Conservation (phyloP, 352 stramenopile species). For the Pythium aristosporum region DNA sequence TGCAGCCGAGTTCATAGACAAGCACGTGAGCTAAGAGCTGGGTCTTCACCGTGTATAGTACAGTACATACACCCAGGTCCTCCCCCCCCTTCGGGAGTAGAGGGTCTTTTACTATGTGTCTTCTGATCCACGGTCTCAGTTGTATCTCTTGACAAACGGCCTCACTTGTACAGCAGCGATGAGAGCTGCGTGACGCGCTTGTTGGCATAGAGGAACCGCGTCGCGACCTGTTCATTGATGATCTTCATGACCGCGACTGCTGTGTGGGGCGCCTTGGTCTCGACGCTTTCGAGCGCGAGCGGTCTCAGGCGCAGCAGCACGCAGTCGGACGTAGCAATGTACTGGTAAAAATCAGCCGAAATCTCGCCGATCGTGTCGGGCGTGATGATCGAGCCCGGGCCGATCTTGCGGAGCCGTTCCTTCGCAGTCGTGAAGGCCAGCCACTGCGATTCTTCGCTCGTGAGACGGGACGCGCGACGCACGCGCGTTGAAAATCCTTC, state of each 20-base stretch:
- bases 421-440: constrained; percentile 62
- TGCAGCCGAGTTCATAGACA: constrained; percentile 58
- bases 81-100: no score
- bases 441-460: constrained; percentile 56
- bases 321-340: constrained; percentile 65
- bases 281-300: constrained; percentile 54
- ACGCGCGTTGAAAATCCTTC: no score
- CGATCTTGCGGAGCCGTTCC: constrained; percentile 71
- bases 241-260: constrained; percentile 75
- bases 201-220: constrained; percentile 66
- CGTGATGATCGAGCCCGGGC: constrained; percentile 68
- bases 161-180: constrained; percentile 72
- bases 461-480: constrained; percentile 14
- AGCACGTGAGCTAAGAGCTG: constrained; percentile 13
- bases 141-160: not conserved
- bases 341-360: constrained; percentile 47
- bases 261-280: constrained; percentile 56
- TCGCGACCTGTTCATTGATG: constrained; percentile 57
- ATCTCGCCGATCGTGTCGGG: constrained; percentile 37
- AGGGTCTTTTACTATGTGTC: no score
- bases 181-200: constrained; percentile 78
- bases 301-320: constrained; percentile 60
- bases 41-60: no score
- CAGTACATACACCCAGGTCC: not conserved
- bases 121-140: no score